These are phyloP conservation scores for Penicillium capsulatum DNA, from an alignment of 2,329 filamentous ascomycete genomes.

Conservation along the genomic window DNA sequence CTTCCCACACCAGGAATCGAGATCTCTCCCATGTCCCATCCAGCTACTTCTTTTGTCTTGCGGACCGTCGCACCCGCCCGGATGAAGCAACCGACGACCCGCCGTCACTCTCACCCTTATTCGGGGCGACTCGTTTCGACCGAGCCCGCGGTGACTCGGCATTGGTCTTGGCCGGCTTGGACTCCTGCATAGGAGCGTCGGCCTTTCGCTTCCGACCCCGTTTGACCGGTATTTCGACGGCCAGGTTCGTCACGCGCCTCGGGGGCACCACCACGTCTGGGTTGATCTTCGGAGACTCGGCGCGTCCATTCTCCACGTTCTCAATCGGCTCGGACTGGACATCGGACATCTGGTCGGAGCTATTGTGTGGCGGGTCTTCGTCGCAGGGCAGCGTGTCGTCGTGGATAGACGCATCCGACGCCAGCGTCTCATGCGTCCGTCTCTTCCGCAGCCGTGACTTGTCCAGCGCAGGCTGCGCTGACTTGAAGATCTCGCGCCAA, in stretches of 20 bases:
- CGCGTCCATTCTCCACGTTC: too few species aligned
- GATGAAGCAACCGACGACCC: constrained; percentile 10
- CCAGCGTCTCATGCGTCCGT: background rate
- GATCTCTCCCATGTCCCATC: background rate
- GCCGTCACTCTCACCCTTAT: constrained; percentile 15
- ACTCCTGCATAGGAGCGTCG: constrained; percentile 8
- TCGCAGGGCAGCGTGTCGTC: constrained; percentile 12
- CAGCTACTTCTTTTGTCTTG: constrained; percentile 27
- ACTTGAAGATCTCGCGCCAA: constrained; percentile 45
- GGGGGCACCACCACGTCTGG: too few species aligned
- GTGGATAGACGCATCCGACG: constrained; percentile 1
- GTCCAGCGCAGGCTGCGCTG: constrained; percentile 30
- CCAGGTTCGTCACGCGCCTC: too few species aligned
- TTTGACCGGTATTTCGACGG: constrained; percentile 8
- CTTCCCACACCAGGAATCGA: background rate
- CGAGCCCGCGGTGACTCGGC: constrained; percentile 8
- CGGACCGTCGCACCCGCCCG: constrained; percentile 26
- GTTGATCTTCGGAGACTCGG: too few species aligned
- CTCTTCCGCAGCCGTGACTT: constrained; percentile 20
- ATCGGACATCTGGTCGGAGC: constrained; percentile 20
- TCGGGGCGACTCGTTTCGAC: constrained; percentile 25
- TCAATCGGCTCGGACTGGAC: constrained; percentile 4
- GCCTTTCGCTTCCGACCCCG: constrained; percentile 19
- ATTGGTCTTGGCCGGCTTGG: constrained; percentile 8
- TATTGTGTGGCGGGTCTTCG: constrained; percentile 10